Conservation (phyloP, 2,329 filamentous ascomycete species). For the Arthrobotrys sphaeroides region DNA sequence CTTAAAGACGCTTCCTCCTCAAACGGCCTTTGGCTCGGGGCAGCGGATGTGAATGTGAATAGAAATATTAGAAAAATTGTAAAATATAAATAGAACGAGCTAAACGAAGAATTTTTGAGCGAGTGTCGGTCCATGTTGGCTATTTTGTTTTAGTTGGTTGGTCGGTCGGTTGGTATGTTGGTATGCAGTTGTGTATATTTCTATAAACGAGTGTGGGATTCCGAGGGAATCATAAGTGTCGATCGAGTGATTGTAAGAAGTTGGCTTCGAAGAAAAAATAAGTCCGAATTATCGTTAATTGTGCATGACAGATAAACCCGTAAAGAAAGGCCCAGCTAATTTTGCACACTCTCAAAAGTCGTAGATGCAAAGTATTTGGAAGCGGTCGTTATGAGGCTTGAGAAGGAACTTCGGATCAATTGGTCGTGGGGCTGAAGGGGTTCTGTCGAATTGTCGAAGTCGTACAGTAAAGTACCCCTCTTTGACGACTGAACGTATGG, state of each 20-base stretch:
- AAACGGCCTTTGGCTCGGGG: constrained; percentile 46
- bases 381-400: constrained; percentile 20
- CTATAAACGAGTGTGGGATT: constrained; percentile 52
- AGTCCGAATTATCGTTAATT: constrained; percentile 41
- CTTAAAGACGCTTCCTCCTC: constrained; percentile 37
- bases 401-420: constrained; percentile 11
- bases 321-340: constrained; percentile 20
- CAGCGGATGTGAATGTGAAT: constrained; percentile 37
- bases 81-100: constrained; percentile 39
- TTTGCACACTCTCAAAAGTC: constrained; percentile 27
- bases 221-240: constrained; percentile 44
- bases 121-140: constrained; percentile 49
- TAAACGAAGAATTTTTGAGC: constrained; percentile 26
- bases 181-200: constrained; percentile 20
- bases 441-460: constrained; percentile 36
- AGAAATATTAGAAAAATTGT: constrained; percentile 47
- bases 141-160: constrained; percentile 27
- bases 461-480: constrained; percentile 51
- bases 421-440: constrained; percentile 26
- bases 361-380: constrained; percentile 37
- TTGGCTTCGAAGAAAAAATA: constrained; percentile 29
- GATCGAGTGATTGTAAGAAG: constrained; percentile 16
- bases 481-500: constrained; percentile 13
- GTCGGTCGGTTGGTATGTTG: too few relatives aligned
- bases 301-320: constrained; percentile 37